Conservation (phyloP, 371 early-diverging fungal species). For the Dichotomocladium elegans region DNA sequence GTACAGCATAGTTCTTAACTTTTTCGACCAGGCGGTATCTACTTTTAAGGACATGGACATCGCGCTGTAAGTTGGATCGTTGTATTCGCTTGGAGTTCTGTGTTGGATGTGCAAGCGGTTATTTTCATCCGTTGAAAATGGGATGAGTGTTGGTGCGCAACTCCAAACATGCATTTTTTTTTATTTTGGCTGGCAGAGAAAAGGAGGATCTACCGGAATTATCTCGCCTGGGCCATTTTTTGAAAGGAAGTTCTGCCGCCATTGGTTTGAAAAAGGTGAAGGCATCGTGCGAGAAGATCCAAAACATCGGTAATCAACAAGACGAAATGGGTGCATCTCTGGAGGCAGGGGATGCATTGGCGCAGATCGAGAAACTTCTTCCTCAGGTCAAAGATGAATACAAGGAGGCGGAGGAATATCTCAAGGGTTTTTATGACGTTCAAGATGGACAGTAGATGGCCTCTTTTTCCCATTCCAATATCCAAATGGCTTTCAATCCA, state of each 20-base stretch:
- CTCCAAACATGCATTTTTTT: too few species aligned
- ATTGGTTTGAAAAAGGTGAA: slow-evolving; percentile 83
- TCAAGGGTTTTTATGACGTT: slow-evolving; percentile 67
- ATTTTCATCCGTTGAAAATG: background rate
- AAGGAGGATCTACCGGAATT: slow-evolving; percentile 66
- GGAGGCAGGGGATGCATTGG: slow-evolving; percentile 60
- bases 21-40: slow-evolving; percentile 71
- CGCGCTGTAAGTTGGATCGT: slow-evolving; percentile 61
- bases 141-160: too few species aligned
- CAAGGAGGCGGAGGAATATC: slow-evolving; percentile 70
- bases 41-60: slow-evolving; percentile 66
- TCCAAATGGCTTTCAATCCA: too few species aligned
- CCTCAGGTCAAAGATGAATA: slow-evolving; percentile 65
- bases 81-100: slow-evolving; percentile 29
- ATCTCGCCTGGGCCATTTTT: slow-evolving; percentile 83
- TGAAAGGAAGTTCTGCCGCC: slow-evolving; percentile 93
- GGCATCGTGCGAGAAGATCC: slow-evolving; percentile 82
- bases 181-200: too few species aligned
- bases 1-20: slow-evolving; percentile 65
- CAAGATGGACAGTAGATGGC: slow-evolving; percentile 30
- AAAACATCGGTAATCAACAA: slow-evolving; percentile 76
- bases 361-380: slow-evolving; percentile 54
- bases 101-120: background rate
- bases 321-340: slow-evolving; percentile 61
- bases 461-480: background rate